phyloP scores from a whole-genome alignment of 257 asterid species.

The Knoxia roxburghii region DNA sequence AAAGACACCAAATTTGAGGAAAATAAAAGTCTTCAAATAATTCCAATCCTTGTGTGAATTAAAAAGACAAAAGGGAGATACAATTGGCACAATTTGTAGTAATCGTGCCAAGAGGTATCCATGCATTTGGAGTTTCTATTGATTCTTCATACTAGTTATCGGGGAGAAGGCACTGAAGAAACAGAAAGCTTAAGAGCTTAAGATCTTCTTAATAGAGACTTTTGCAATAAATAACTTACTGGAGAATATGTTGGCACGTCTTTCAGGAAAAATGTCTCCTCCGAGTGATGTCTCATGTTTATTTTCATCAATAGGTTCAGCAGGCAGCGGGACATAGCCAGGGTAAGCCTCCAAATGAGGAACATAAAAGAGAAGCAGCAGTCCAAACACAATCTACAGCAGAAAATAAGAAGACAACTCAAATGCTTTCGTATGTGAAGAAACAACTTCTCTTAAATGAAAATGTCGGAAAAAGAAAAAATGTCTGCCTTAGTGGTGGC shows the following conservation, averaged over 20 bases:
- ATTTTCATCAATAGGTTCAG: conserved; percentile 38
- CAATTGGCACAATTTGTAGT: neutral
- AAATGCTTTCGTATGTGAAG: neutral
- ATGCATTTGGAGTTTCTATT: neutral
- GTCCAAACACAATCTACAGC: conserved; percentile 57
- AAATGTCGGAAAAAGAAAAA: neutral
- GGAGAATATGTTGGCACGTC: conserved; percentile 55
- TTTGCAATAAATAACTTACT: conserved; percentile 32
- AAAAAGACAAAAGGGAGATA: neutral
- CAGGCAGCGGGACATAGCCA: conserved; percentile 59
- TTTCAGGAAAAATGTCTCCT: conserved; percentile 74
- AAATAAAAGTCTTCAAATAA: too few relatives aligned
- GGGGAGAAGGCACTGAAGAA: neutral
- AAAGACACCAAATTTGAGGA: too few relatives aligned
- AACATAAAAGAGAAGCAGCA: conserved; percentile 52
- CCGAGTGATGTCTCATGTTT: conserved; percentile 40
- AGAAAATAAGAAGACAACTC: neutral
- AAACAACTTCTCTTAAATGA: neutral
- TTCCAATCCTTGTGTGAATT: too few relatives aligned
- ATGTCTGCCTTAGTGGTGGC: too few relatives aligned
- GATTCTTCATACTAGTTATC: neutral
- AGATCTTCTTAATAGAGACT: neutral
- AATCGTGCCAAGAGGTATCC: neutral
- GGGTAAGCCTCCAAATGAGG: conserved; percentile 64
- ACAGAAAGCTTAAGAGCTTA: neutral